These are phyloP conservation scores for Sugiyamaella lignohabitans DNA, from an alignment of 805 yeast species.

Conservation along the genomic window DNA sequence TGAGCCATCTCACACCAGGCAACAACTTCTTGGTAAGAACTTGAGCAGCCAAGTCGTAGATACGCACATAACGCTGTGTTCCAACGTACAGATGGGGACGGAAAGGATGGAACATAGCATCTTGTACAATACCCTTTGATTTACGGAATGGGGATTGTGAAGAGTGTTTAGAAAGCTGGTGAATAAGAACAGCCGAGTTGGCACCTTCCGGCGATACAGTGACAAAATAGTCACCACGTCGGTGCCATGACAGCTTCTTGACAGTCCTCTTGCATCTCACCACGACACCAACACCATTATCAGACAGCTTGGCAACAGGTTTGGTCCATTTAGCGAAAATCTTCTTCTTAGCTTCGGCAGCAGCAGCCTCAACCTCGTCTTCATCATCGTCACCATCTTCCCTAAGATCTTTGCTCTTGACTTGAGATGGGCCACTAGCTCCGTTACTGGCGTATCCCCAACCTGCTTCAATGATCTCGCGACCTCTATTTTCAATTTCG, in stretches of 20 bases:
- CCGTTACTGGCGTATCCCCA: constrained; percentile 66
- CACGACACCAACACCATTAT: constrained; percentile 64
- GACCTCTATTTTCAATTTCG: constrained; percentile 75
- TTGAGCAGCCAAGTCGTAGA: constrained; percentile 87
- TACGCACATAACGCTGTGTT: constrained; percentile 85
- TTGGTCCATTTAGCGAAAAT: constrained; percentile 77
- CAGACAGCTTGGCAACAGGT: constrained; percentile 57
- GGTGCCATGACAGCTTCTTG: constrained; percentile 87
- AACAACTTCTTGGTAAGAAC: constrained; percentile 70
- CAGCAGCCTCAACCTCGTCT: constrained; percentile 31
- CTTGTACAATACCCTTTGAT: constrained; percentile 90
- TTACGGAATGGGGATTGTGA: constrained; percentile 94
- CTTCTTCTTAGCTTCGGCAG: constrained; percentile 28
- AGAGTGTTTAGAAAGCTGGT: constrained; percentile 87
- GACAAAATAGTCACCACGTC: constrained; percentile 94
- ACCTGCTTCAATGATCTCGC: constrained; percentile 75
- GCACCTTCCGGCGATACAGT: constrained; percentile 94
- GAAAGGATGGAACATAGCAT: constrained; percentile 95
- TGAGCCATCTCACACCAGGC: constrained; percentile 96
- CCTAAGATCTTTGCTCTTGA: constrained; percentile 18
- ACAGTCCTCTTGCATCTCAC: constrained; percentile 60
- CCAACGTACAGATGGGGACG: constrained; percentile 91
- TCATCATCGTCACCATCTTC: constrained; percentile 32
- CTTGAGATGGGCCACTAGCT: constrained; percentile 25
- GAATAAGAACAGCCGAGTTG: constrained; percentile 83